phyloP scores from a whole-genome alignment of 352 stramenopile genomes.

The Aphanomyces cochlioides region DNA sequence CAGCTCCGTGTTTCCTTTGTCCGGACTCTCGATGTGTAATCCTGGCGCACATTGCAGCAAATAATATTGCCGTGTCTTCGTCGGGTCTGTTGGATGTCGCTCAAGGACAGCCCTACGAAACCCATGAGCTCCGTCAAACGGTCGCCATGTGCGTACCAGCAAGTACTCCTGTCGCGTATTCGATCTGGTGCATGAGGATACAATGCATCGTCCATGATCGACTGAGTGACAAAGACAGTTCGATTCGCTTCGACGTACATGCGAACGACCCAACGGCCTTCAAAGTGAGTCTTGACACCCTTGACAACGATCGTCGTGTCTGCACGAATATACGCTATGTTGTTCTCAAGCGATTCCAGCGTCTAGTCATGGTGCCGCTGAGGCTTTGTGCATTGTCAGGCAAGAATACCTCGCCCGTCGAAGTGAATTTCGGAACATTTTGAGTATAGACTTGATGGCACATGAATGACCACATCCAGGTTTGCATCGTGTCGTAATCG shows the following conservation, averaged over 20 bases:
- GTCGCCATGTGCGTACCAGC: slow-evolving; percentile 1
- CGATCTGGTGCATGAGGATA: not conserved
- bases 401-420: not conserved
- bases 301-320: too few species aligned
- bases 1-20: not conserved
- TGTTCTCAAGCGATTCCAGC: too few species aligned
- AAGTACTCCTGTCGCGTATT: not conserved
- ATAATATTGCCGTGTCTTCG: not conserved
- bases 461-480: not conserved
- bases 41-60: not conserved
- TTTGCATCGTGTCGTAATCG: not conserved
- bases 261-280: slow-evolving; percentile 15
- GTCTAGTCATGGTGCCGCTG: too few species aligned
- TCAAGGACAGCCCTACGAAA: not conserved
- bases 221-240: not conserved
- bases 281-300: not conserved
- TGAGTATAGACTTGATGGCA: slow-evolving; percentile 11
- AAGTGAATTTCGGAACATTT: not conserved
- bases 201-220: slow-evolving; percentile 16
- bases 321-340: too few species aligned
- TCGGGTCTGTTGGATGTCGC: not conserved
- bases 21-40: too few species aligned
- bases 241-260: not conserved
- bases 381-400: too few species aligned
- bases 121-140: not conserved